Evolutionary conservation across 2,329 filamentous ascomycete species (phyloP).

Genomic region (Aspergillus chevalieri): DNA sequence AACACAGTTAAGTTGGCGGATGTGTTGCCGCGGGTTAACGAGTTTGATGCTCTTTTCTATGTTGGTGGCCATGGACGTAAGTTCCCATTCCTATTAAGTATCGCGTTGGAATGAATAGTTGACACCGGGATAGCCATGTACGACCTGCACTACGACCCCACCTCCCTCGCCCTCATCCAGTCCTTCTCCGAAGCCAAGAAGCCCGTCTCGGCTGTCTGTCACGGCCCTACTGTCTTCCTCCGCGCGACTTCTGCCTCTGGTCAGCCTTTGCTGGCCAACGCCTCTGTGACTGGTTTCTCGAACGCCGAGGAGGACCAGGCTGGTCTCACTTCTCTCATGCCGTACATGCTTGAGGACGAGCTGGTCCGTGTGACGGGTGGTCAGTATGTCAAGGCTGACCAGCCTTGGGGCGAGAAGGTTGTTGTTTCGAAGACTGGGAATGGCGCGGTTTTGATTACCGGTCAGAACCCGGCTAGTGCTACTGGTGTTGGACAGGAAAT

Average conservation of each 20-base stretch:
- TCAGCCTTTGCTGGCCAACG: slow-evolving; percentile 33
- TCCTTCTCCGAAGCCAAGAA: slow-evolving; percentile 45
- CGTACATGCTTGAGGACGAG: slow-evolving; percentile 41
- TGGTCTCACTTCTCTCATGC: slow-evolving; percentile 33
- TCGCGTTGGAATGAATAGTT: background rate
- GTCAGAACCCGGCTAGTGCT: slow-evolving; percentile 44
- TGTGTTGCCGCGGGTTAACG: slow-evolving; percentile 50
- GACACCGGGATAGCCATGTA: slow-evolving; percentile 38
- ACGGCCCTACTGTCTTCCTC: slow-evolving; percentile 41
- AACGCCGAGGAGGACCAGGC: slow-evolving; percentile 42
- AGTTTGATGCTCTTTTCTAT: slow-evolving; percentile 61
- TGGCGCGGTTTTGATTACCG: slow-evolving; percentile 38
- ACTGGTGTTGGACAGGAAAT: slow-evolving; percentile 40
- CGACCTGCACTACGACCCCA: slow-evolving; percentile 40
- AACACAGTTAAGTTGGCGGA: slow-evolving; percentile 54
- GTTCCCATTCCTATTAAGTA: slow-evolving; percentile 12
- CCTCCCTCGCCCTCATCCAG: slow-evolving; percentile 41
- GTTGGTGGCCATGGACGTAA: slow-evolving; percentile 54
- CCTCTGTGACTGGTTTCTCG: slow-evolving; percentile 42
- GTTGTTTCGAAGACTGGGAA: slow-evolving; percentile 26
- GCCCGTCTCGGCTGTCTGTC: slow-evolving; percentile 46
- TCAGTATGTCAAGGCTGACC: slow-evolving; percentile 38
- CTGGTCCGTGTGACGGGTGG: slow-evolving; percentile 35
- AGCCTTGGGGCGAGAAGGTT: slow-evolving; percentile 42
- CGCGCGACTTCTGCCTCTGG: slow-evolving; percentile 40